Conservation (phyloP, 2,329 filamentous ascomycete species). For the Ophiostoma montium region DNA sequence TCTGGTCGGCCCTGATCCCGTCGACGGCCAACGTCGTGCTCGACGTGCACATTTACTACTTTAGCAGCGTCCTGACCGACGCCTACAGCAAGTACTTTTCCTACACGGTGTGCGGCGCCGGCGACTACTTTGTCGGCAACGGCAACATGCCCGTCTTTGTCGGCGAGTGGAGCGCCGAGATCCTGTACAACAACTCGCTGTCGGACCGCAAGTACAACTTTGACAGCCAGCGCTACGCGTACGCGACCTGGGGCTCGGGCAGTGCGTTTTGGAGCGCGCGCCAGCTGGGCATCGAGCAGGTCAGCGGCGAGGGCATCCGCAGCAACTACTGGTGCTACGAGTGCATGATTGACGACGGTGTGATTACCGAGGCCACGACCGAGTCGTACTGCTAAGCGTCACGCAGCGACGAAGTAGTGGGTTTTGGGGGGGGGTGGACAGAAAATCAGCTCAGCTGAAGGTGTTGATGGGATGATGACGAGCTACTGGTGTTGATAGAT, state of each 20-base stretch:
- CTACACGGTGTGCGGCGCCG: conserved; percentile 6
- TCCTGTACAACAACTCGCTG: conserved; percentile 6
- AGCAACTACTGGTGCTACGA: conserved; percentile 8
- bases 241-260: not conserved
- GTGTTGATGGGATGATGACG: too few species aligned
- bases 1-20: not conserved
- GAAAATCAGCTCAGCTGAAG: too few species aligned
- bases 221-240: conserved; percentile 6
- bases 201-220: conserved; percentile 7
- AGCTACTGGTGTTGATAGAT: too few species aligned
- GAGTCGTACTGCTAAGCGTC: conserved; percentile 7
- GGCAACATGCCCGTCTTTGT: conserved; percentile 4
- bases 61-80: not conserved
- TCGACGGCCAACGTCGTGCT: conserved; percentile 1
- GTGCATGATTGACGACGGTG: conserved; percentile 5
- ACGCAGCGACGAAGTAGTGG: too few species aligned
- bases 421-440: too few species aligned
- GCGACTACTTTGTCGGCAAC: conserved; percentile 3
- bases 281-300: conserved; percentile 3
- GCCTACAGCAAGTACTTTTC: conserved; percentile 4
- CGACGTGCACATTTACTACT: conserved; percentile 8
- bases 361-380: conserved; percentile 2
- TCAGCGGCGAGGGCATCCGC: conserved; percentile 2
- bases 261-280: conserved; percentile 5
- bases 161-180: conserved; percentile 7